These are phyloP conservation scores for Coelastrella sp. DNA, from an alignment of 139 green algal genomes.

Conservation along the genomic window DNA sequence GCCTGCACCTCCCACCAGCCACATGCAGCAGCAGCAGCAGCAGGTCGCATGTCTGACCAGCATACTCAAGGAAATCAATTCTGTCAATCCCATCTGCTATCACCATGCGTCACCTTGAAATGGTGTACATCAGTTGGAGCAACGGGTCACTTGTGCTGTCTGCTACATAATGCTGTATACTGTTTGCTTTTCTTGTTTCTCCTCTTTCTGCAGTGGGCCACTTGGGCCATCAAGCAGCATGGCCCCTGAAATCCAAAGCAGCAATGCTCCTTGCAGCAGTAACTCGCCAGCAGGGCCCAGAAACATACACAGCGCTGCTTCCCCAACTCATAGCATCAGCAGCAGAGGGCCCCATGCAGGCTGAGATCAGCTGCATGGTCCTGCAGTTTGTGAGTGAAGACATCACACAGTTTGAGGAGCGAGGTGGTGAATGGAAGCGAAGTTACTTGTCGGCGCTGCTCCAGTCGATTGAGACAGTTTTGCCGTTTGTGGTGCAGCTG, in stretches of 20 bases:
- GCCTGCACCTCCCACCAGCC: neutral
- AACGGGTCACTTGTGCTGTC: neutral
- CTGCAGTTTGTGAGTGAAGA: constrained; percentile 84
- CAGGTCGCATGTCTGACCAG: neutral
- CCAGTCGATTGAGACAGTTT: constrained; percentile 58
- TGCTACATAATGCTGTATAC: neutral
- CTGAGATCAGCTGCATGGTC: constrained; percentile 75
- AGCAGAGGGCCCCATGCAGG: constrained; percentile 58
- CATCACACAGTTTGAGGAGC: constrained; percentile 74
- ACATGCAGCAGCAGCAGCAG: neutral
- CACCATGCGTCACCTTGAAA: neutral
- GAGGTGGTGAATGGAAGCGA: constrained; percentile 64
- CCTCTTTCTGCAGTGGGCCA: constrained; percentile 44
- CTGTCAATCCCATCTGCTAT: neutral
- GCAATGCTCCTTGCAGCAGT: constrained; percentile 79
- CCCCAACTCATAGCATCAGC: constrained; percentile 74
- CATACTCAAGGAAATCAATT: neutral
- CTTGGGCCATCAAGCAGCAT: constrained; percentile 51
- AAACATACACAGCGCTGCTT: constrained; percentile 67
- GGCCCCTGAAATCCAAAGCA: constrained; percentile 76
- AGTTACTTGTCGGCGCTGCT: constrained; percentile 71
- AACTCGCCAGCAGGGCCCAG: constrained; percentile 72
- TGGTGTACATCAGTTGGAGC: no score
- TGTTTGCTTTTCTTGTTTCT: neutral
- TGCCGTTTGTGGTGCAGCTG: constrained; percentile 77